Evolutionary conservation across 208 protist species (phyloP), one percentile per base, ranked within the genome.

Genomic region (Crithidia expoeki): DNA sequence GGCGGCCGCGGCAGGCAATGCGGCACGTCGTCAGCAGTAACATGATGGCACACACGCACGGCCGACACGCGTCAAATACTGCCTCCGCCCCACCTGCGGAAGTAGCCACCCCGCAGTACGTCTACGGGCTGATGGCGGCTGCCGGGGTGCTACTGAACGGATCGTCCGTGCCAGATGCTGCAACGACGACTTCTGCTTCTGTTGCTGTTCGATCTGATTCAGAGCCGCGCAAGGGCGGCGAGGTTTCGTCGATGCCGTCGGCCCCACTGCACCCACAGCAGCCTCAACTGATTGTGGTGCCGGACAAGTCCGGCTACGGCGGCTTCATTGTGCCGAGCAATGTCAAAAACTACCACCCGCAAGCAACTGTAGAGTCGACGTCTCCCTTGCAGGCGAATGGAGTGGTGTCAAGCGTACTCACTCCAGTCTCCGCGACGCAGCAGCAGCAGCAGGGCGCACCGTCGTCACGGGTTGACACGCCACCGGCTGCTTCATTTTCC

Each of bases 111-210:
- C 60, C 74, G 34, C 74, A 59, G 28, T 80, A 66, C 55, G 62
- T 80, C 27, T 71, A 80, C 65, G 61, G 55, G 2, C 72, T 77
- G 21, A 71, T 72, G 72, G 58, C 63, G 10, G 63, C 63, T 6
- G 53, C 72, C 27, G 72, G 64, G 19, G 72, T 47, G 21, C 47
- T 52, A 10, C 30, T 62, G 17, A 60, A 6, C 28, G 52, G 63
- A 3, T 56, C 72, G 10, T 19, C 57, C 16, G 30, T 30, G 52
- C 28, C 38, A 16, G 23, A 49, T n/a, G 72, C 49, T 11, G 58
- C 38, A 25, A 59, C 36, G n/a, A 42, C 46, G 5, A 0, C 47
- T 12, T 17, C 28, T 40, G 38, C 58, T 1, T 4, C 38, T 36
- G 28, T 28, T 21, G 30, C 51, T 21, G 28, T 19, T 36, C 4